These are phyloP conservation scores for Gaertneriomyces semiglobifer DNA, from an alignment of 192 early-diverging fungal genomes.

Conservation along the genomic window DNA sequence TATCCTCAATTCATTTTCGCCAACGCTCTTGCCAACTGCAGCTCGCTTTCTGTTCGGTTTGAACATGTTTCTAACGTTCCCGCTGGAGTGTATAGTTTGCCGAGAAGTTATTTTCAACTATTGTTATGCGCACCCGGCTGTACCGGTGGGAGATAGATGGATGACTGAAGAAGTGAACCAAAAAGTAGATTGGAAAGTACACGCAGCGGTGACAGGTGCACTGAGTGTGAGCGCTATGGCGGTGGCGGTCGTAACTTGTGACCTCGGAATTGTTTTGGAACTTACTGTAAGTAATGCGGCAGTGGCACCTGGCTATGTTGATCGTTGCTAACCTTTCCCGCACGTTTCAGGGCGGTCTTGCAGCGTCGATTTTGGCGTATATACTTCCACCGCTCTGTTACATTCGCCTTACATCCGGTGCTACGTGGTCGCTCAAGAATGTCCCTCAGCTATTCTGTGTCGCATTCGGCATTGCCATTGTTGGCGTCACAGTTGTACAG, in stretches of 20 bases:
- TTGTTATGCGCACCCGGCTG: conserved; percentile 14
- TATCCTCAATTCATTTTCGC: conserved; percentile 84
- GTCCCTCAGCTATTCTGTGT: conserved; percentile 68
- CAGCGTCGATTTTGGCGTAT: conserved; percentile 83
- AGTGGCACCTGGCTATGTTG: neutral
- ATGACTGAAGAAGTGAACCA: conserved; percentile 16
- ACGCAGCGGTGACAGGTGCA: conserved; percentile 65
- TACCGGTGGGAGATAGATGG: neutral
- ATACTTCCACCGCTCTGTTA: conserved; percentile 83
- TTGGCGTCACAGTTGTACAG: conserved; percentile 15
- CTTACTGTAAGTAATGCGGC: conserved; percentile 51
- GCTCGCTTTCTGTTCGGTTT: conserved; percentile 82
- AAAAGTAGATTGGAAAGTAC: conserved; percentile 39
- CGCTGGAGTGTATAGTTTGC: conserved; percentile 86
- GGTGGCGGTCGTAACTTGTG: conserved; percentile 71
- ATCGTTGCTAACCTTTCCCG: conserved; percentile 1
- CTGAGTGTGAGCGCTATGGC: conserved; percentile 60
- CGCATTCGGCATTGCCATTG: conserved; percentile 67
- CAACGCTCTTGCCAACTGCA: conserved; percentile 75
- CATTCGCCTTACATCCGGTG: conserved; percentile 65
- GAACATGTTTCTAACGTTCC: conserved; percentile 94
- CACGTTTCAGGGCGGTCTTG: conserved; percentile 62
- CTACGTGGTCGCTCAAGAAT: conserved; percentile 54
- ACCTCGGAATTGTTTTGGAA: conserved; percentile 83
- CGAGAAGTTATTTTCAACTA: conserved; percentile 58